These are phyloP conservation scores for Agaricus sinodeliciosus DNA, from an alignment of 768 basidiomycete species.

Conservation along the genomic window DNA sequence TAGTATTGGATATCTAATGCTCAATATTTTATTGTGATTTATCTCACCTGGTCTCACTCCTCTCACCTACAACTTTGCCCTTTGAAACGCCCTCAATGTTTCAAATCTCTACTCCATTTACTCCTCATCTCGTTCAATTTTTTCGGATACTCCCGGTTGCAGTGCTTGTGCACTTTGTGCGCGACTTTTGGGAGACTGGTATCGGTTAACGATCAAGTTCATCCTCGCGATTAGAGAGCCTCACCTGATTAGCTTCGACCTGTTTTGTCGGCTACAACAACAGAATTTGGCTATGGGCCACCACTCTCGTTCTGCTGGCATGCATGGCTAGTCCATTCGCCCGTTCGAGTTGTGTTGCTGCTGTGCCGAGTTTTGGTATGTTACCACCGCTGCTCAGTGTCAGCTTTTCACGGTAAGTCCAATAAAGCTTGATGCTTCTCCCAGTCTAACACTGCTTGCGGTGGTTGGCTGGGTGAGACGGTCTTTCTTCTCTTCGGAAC, in stretches of 20 bases:
- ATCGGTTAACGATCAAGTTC: not conserved
- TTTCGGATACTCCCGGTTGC: conserved; percentile 8
- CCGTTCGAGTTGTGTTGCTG: conserved; percentile 20
- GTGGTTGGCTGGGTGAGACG: not conserved
- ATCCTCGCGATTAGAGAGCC: conserved; percentile 1
- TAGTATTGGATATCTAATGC: conserved; percentile 21
- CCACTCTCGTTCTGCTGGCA: conserved; percentile 3
- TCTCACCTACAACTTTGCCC: conserved; percentile 18
- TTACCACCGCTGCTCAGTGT: conserved; percentile 8
- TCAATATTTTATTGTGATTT: conserved; percentile 29
- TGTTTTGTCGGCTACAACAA: not conserved
- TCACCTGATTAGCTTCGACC: not conserved
- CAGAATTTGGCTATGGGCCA: conserved; percentile 1
- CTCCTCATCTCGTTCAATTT: conserved; percentile 8
- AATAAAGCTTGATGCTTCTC: conserved; percentile 27
- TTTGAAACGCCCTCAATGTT: conserved; percentile 22
- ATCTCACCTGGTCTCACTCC: conserved; percentile 23
- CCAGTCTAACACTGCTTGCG: conserved; percentile 5
- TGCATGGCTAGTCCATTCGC: conserved; percentile 31
- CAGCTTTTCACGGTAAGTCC: conserved; percentile 13
- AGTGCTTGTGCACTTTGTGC: not conserved
- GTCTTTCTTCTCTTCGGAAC: not conserved
- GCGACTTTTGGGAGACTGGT: not conserved
- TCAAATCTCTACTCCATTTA: conserved; percentile 13
- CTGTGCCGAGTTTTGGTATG: conserved; percentile 11